phyloP scores from a whole-genome alignment of 2,329 filamentous ascomycete genomes.

The Zymoseptoria crescenta region DNA sequence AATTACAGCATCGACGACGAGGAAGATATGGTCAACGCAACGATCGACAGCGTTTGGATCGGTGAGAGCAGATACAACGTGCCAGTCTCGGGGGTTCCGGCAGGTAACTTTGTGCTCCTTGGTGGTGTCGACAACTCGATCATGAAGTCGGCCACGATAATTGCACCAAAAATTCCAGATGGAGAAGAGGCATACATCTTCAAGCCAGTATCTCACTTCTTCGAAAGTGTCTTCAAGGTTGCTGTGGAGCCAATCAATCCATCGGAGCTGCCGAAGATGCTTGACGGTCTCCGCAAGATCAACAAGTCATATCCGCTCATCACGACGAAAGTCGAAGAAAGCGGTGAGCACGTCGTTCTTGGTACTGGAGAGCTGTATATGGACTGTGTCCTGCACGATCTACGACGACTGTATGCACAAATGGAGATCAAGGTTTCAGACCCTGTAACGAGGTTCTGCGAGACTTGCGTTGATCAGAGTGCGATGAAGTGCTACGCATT shows the following conservation, averaged over 20 bases:
- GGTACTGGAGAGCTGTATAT: conserved; percentile 99
- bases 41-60: conserved; percentile 79
- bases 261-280: conserved; percentile 96
- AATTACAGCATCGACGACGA: conserved; percentile 95
- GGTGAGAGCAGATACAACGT: conserved; percentile 91
- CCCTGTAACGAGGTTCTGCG: conserved; percentile 93
- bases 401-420: conserved; percentile 87
- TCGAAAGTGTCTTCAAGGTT: conserved; percentile 94
- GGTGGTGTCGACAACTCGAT: conserved; percentile 95
- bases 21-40: conserved; percentile 89
- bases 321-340: conserved; percentile 95
- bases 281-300: conserved; percentile 90
- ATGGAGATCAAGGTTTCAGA: conserved; percentile 99
- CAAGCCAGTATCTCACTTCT: conserved; percentile 86
- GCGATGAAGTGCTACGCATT: conserved; percentile 97
- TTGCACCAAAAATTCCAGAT: conserved; percentile 70
- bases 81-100: conserved; percentile 81
- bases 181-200: conserved; percentile 95
- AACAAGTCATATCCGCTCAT: conserved; percentile 97
- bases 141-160: conserved; percentile 89
- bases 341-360: conserved; percentile 88
- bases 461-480: conserved; percentile 94
- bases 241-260: conserved; percentile 97
- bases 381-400: conserved; percentile 95
- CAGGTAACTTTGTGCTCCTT: conserved; percentile 87